Base-by-base conservation (phyloP, 805 yeast genomes). In the Candida cerambycidarum region DNA sequence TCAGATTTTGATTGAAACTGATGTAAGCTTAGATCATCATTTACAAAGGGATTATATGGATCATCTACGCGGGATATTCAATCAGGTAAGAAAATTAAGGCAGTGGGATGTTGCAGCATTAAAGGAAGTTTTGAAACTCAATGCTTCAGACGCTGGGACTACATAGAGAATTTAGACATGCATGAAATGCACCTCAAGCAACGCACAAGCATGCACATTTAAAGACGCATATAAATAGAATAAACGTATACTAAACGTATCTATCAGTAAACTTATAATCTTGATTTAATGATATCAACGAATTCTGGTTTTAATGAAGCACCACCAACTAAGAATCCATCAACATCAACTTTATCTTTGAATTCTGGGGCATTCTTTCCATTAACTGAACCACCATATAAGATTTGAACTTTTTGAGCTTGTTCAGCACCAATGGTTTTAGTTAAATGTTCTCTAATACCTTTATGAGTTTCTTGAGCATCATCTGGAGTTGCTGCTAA, bases 301-400 rank as follows among this genome's bases (percentile, higher is more conserved):
- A 93, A 93, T 77, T 93, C 99, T 54, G 99, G 96, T 81, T 93
- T 93, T 71, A 93, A 82, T 36, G 95, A 88, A 63, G 99, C 99
- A 76, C 99, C 99, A 64, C 99, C 99, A 59, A 93, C 99, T 62
- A 93, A 82, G 92, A 90, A 93, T 42, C 99, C 99, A 65, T 93
- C 99, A 52, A 93, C 95, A 63, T 93, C 97, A 18, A 74, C 73
- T 81, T 89, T 89, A 74, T 82, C 93, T 76, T 83, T 88, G 82
- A 93, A 90, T 54, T 92, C 81, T 46, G 75, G 68, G 55, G 95
- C 93, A 73, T 92, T 93, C 76, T 81, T 80, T 68, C 96, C 98
- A 71, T 88, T 92, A 62, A 92, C 99, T 51, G 96, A 87, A 64
- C 99, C 99, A 73, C 99, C 99, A 80, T 93, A 93, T 67, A 93